Evolutionary conservation across 768 basidiomycete species (phyloP), one percentile per base, ranked within the genome.

Genomic region (Pulveroboletus sp.): DNA sequence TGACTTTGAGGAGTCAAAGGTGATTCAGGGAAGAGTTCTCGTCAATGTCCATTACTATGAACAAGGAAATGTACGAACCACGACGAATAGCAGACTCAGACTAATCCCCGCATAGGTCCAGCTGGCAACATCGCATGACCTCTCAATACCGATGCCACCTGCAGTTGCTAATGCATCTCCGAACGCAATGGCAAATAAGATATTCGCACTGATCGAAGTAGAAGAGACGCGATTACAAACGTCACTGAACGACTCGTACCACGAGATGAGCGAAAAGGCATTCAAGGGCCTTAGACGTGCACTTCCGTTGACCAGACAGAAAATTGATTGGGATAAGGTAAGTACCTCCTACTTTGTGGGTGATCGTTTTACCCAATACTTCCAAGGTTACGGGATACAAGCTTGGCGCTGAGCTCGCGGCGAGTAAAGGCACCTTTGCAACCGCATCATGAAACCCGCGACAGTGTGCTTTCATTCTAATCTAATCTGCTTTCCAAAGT

Each of bases 31-130:
- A 0, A 80, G 74, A 59, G 80, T 96, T 14, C 73, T 85, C 8
- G 79, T 89, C 39, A 89, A 93, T 59, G 85, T 97, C 11, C 96
- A 99, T 67, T 98, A 98, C 63, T 98, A 94, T 62, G 96, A 99
- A 67, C 92, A 96, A 64, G 95, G 95, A 57, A 95, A 94, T 65
- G 92, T 94, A 48, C 44, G 83, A 0, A 58, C 5, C 21, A 3
- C 32, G 5, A 24, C n/a, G 6, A 36, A 11, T 27, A 14, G 0
- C 8, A 27, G 30, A 27, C 30, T 11, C 46, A 8, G 24, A 35
- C 46, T 43, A 0, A 49, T 49, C 2, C 33, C 10, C 17, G 15
- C 40, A 14, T 57, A 97, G 90, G 94, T 97, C 30, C 96, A 98
- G 79, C 78, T 99, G 30, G 76, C 83, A 26, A 87, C 93, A 11